Evolutionary conservation across 805 yeast species (phyloP).

Genomic region (Starmerella sp.): DNA sequence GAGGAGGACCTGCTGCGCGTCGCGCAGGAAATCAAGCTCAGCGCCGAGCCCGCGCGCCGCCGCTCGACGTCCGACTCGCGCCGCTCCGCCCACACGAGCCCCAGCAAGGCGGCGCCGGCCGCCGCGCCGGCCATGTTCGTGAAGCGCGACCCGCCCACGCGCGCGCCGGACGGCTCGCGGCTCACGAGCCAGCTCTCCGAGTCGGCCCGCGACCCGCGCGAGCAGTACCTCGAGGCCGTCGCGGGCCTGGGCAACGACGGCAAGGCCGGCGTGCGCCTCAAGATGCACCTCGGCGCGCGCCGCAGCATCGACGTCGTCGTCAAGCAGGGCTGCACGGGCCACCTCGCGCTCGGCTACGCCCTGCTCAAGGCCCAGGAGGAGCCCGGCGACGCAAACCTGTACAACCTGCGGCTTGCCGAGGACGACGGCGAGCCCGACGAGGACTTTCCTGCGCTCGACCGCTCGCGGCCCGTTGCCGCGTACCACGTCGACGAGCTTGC

Average conservation of each 20-base stretch:
- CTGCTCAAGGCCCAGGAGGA: constrained; percentile 28
- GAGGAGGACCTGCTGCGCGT: constrained; percentile 34
- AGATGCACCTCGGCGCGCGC: constrained; percentile 29
- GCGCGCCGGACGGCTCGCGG: constrained; percentile 4
- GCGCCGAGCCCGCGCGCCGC: background rate
- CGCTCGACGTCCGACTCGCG: background rate
- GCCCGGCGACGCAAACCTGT: constrained; percentile 46
- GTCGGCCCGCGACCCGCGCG: constrained; percentile 18
- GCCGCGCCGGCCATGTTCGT: constrained; percentile 2
- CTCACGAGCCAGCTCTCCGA: constrained; percentile 12
- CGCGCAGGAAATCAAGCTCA: constrained; percentile 19
- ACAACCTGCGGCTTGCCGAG: constrained; percentile 75
- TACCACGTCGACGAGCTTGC: constrained; percentile 80
- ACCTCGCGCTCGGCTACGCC: constrained; percentile 46
- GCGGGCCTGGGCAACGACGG: constrained; percentile 12
- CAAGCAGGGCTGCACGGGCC: constrained; percentile 35
- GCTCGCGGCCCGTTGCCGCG: constrained; percentile 52
- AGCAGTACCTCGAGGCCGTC: constrained; percentile 21
- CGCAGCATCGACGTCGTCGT: constrained; percentile 29
- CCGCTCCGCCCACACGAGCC: background rate
- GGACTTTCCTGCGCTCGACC: constrained; percentile 75
- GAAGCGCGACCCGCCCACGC: constrained; percentile 4
- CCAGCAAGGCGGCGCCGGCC: background rate
- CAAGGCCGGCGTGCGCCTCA: constrained; percentile 17
- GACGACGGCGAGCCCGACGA: constrained; percentile 89